Base-by-base conservation (phyloP, 495 filamentous ascomycete species). In the Tuber borchii region DNA sequence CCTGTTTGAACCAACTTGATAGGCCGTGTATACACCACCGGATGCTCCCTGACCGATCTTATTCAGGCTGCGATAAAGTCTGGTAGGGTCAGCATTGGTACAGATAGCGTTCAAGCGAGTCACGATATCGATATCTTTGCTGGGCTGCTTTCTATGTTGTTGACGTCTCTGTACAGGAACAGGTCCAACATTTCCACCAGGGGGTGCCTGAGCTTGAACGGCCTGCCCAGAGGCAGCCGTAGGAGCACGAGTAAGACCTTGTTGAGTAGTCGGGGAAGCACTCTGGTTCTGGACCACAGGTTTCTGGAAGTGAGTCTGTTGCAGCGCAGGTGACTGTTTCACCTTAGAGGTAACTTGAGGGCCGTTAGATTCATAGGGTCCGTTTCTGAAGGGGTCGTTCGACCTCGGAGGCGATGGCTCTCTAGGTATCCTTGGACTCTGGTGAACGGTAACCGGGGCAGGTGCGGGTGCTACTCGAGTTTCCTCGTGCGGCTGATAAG, bases 41-140 rank as follows among this genome's bases (percentile, higher is more conserved):
- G 95, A 99, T 44, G 95, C 95, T 81, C 95, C 95, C 84, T 99
- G 95, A 14, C 95, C 95, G 82, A 99, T 98, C 85, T 98, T 99
- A 80, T 90, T 94, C 74, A 99, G 87, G 71, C 91, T 91, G 73
- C 92, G 89, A 82, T 97, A 99, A 74, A 93, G 89, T 74, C 91
- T 90, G 68, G 93, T 91, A 0, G 95, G 95, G 83, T 99, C 95
- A 37, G 90, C 93, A 71, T 91, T 89, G 51, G 91, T 93, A 83
- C 96, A 98, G 76, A 99, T 98, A 37, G 90, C 89, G 82, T 94
- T 91, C 72, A 99, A 86, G 19, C 91, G 88, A 10, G 89, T 88
- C 39, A 96, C 89, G 68, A 99, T 93, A 83, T 99, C 95, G 78
- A 94, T 88, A 46, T 76, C 79, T 22, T 71, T 80, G 78, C 89